A percentile compares a stretch with the other conserved stretches of the same genome.
Conservation (phyloP, 2,329 filamentous ascomycete species). For the Incumbomyces delicatus region DNA sequence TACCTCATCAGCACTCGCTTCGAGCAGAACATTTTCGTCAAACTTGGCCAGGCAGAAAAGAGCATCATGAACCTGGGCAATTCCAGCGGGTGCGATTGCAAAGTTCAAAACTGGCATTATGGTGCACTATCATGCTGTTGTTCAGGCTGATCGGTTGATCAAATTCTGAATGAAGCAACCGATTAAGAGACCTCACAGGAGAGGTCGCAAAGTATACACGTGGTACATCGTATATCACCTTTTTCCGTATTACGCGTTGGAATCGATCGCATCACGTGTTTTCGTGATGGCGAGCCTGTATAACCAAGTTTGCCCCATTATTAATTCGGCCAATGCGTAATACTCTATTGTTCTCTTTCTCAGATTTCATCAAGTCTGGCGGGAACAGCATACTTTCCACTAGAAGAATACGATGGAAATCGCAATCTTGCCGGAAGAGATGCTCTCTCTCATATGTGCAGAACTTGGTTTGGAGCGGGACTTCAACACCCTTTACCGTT, state of each 20-base stretch:
- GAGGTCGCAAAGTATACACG: too few relatives aligned
- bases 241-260: too few relatives aligned
- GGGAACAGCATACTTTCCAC: too few relatives aligned
- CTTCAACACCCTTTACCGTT: slow-evolving; percentile 52
- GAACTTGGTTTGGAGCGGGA: slow-evolving; percentile 48
- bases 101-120: slow-evolving; percentile 37
- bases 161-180: not conserved
- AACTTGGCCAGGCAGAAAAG: slow-evolving; percentile 54
- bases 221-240: too few relatives aligned
- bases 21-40: slow-evolving; percentile 52
- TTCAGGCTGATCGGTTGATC: not conserved
- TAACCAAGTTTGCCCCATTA: too few relatives aligned
- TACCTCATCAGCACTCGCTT: slow-evolving; percentile 50
- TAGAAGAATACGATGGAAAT: too few relatives aligned
- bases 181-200: too few relatives aligned
- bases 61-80: slow-evolving; percentile 48
- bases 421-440: slow-evolving; percentile 17
- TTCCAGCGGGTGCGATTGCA: slow-evolving; percentile 46
- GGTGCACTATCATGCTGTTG: not conserved
- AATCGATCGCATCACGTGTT: too few relatives aligned
- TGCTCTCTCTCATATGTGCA: slow-evolving; percentile 39
- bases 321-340: too few relatives aligned
- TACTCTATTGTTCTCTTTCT: too few relatives aligned
- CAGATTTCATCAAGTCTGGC: too few relatives aligned
- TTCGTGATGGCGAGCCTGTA: too few relatives aligned